A percentile compares a stretch with the other conserved stretches of the same genome.
phyloP scores from a whole-genome alignment of 306 rosid species.

The Quercus parvula region DNA sequence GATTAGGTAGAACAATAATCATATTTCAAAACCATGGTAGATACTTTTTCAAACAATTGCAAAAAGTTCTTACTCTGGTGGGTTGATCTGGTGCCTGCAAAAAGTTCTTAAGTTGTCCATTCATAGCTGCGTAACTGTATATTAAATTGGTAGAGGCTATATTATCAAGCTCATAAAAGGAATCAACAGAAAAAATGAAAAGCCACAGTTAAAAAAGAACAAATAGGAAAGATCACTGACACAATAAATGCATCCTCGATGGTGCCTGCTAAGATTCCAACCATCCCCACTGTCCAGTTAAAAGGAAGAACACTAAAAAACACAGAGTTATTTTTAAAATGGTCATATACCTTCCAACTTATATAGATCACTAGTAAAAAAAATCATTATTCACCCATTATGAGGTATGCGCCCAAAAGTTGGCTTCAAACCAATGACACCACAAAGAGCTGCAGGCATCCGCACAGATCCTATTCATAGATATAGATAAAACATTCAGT shows the following conservation, averaged over 20 bases:
- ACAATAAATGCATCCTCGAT: slow-evolving; percentile 75
- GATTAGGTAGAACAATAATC: too few relatives aligned
- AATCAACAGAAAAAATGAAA: slow-evolving; percentile 6
- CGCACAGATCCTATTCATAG: slow-evolving; percentile 75
- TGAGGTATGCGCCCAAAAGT: slow-evolving; percentile 80
- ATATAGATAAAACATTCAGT: slow-evolving; percentile 20
- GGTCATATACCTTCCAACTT: slow-evolving; percentile 7
- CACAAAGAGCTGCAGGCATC: slow-evolving; percentile 97
- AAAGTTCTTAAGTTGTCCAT: slow-evolving; percentile 46
- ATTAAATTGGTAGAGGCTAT: slow-evolving; percentile 13
- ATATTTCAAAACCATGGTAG: background rate
- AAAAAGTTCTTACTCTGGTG: slow-evolving; percentile 37
- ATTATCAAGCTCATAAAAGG: slow-evolving; percentile 9
- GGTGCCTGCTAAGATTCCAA: slow-evolving; percentile 83
- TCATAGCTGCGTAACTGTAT: slow-evolving; percentile 77
- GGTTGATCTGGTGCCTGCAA: slow-evolving; percentile 24
- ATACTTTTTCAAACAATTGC: background rate
- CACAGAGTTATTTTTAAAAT: slow-evolving; percentile 14
- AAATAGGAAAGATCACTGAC: slow-evolving; percentile 42
- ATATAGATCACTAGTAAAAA: slow-evolving; percentile 1
- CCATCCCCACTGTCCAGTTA: slow-evolving; percentile 96
- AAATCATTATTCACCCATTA: slow-evolving; percentile 54
- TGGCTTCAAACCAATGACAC: slow-evolving; percentile 87
- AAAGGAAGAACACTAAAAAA: slow-evolving; percentile 78
- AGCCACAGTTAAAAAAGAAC: background rate